These are phyloP conservation scores for Zymoseptoria ardabiliae DNA, from an alignment of 2,329 filamentous ascomycete genomes.

Conservation along the genomic window DNA sequence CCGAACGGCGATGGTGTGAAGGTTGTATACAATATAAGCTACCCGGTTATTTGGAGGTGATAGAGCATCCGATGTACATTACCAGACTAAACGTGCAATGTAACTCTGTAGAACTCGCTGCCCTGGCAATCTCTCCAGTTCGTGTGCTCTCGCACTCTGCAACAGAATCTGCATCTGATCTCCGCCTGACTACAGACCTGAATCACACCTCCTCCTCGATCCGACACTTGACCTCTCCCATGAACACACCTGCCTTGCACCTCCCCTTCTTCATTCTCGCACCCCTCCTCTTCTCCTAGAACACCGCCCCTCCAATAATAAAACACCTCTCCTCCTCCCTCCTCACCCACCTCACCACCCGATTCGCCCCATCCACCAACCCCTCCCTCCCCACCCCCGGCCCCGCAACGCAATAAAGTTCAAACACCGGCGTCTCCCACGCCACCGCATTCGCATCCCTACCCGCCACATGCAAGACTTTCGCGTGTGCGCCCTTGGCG, in stretches of 20 bases:
- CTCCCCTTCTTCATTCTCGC: background rate
- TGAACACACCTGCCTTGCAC: background rate
- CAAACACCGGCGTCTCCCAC: slow-evolving; percentile 86
- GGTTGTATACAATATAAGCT: background rate
- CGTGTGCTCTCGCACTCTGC: too few species aligned
- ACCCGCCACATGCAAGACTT: slow-evolving; percentile 72
- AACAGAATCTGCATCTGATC: too few species aligned
- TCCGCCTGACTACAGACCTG: too few species aligned
- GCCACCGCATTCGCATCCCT: slow-evolving; percentile 73
- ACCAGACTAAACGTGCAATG: too few species aligned
- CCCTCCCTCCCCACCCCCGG: slow-evolving; percentile 55
- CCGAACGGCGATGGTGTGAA: too few species aligned
- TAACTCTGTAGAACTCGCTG: too few species aligned
- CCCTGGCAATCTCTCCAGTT: too few species aligned
- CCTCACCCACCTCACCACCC: slow-evolving; percentile 84
- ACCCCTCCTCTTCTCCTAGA: slow-evolving; percentile 26
- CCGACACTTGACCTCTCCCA: background rate
- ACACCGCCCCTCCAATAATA: slow-evolving; percentile 92
- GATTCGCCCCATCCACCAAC: slow-evolving; percentile 78
- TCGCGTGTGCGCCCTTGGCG: slow-evolving; percentile 72
- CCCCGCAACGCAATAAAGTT: slow-evolving; percentile 90
- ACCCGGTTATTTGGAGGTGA: background rate
- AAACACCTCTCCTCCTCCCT: slow-evolving; percentile 90
- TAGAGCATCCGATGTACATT: background rate
- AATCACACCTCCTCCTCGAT: background rate